phyloP scores from a whole-genome alignment of 768 basidiomycete genomes.

The Tricholoma saponaceum region DNA sequence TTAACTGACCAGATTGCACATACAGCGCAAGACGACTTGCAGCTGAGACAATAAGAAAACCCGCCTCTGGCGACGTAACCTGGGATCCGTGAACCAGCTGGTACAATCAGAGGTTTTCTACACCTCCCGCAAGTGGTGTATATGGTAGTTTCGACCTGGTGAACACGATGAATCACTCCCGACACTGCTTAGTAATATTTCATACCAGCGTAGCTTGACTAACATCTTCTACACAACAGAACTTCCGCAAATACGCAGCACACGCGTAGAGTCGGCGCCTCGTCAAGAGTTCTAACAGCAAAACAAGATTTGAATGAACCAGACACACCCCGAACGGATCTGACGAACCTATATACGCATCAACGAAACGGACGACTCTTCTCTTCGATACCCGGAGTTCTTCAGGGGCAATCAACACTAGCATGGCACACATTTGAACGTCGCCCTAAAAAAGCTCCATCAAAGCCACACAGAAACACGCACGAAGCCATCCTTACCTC shows the following conservation, averaged over 20 bases:
- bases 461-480: neutral
- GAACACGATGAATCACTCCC: slow-evolving; percentile 1
- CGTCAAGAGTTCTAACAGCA: slow-evolving; percentile 51
- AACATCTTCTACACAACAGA: slow-evolving; percentile 47
- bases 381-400: slow-evolving; percentile 49
- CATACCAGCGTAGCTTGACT: slow-evolving; percentile 51
- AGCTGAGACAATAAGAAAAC: slow-evolving; percentile 54
- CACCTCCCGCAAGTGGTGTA: slow-evolving; percentile 70
- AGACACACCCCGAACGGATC: neutral
- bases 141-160: slow-evolving; percentile 65
- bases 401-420: slow-evolving; percentile 54
- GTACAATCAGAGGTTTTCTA: slow-evolving; percentile 52
- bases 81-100: slow-evolving; percentile 29
- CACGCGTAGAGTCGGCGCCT: slow-evolving; percentile 58
- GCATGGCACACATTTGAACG: slow-evolving; percentile 75
- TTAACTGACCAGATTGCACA: slow-evolving; percentile 73
- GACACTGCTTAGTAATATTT: neutral
- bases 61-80: slow-evolving; percentile 32
- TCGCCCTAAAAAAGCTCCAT: slow-evolving; percentile 52
- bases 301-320: neutral
- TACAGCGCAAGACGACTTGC: slow-evolving; percentile 39
- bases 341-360: slow-evolving; percentile 67
- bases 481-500: slow-evolving; percentile 34
- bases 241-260: slow-evolving; percentile 76
- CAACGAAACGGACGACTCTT: slow-evolving; percentile 51